Conservation (phyloP, 768 basidiomycete species). For the Boletus pseudopeckii region DNA sequence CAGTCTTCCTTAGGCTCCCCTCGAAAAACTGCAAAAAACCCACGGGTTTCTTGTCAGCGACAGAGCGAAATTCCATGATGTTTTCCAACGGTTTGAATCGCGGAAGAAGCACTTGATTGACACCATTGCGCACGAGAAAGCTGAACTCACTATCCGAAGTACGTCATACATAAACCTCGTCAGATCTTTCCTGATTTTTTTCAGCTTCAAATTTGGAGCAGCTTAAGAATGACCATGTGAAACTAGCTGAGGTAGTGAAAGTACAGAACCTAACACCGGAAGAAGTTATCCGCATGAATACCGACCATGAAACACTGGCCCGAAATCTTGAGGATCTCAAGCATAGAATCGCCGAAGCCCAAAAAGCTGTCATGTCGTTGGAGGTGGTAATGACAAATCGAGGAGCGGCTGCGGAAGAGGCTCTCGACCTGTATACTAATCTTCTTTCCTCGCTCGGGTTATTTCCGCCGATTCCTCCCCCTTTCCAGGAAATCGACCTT, state of each 20-base stretch:
- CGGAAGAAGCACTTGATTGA: slow-evolving; percentile 67
- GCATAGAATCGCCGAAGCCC: slow-evolving; percentile 70
- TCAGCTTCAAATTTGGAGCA: slow-evolving; percentile 61
- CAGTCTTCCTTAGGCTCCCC: slow-evolving; percentile 47
- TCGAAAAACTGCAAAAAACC: slow-evolving; percentile 59
- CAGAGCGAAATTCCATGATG: slow-evolving; percentile 73
- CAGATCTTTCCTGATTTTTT: background rate
- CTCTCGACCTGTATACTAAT: slow-evolving; percentile 74
- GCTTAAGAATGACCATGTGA: slow-evolving; percentile 60
- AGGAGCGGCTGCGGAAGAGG: slow-evolving; percentile 76
- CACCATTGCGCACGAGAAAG: slow-evolving; percentile 63
- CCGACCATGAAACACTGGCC: slow-evolving; percentile 76
- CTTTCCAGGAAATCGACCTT: slow-evolving; percentile 72
- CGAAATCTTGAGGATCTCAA: slow-evolving; percentile 75
- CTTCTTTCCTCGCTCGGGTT: slow-evolving; percentile 73
- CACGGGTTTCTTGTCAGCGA: slow-evolving; percentile 67
- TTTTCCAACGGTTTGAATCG: slow-evolving; percentile 65
- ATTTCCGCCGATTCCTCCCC: slow-evolving; percentile 68
- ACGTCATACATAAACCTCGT: slow-evolving; percentile 13
- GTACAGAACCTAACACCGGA: slow-evolving; percentile 88
- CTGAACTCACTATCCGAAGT: slow-evolving; percentile 59
- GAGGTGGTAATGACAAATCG: slow-evolving; percentile 84
- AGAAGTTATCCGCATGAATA: slow-evolving; percentile 89
- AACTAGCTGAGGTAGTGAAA: slow-evolving; percentile 64
- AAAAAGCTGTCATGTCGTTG: slow-evolving; percentile 67